Evolutionary conservation across 1,139 yeast genomes (phyloP).

Genomic region (Lodderomyces parapsilosis): DNA sequence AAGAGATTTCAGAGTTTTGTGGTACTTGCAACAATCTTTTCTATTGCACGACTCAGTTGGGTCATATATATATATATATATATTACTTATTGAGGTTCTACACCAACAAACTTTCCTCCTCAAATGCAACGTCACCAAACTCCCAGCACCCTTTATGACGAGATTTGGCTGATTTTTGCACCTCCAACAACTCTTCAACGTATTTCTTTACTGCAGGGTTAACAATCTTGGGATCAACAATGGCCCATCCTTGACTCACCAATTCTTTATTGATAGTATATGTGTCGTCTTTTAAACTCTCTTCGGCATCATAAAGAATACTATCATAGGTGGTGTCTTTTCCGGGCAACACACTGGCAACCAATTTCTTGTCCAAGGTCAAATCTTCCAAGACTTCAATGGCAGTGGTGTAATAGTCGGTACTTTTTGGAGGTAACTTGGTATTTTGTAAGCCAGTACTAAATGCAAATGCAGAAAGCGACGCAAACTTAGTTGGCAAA

Average conservation of each 20-base stretch:
- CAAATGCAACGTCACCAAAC: conserved; percentile 72
- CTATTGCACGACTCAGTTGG: no score
- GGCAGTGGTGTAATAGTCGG: conserved; percentile 61
- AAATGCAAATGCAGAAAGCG: conserved; percentile 57
- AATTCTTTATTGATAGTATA: conserved; percentile 66
- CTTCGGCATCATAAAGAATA: conserved; percentile 61
- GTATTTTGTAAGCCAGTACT: conserved; percentile 56
- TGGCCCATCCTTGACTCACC: conserved; percentile 64
- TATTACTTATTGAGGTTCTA: background rate
- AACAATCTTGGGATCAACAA: conserved; percentile 45
- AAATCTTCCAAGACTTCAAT: conserved; percentile 56
- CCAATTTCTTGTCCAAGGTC: conserved; percentile 55
- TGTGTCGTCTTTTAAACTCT: conserved; percentile 52
- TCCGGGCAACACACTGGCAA: conserved; percentile 51
- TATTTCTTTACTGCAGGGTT: conserved; percentile 36
- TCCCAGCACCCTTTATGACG: conserved; percentile 75
- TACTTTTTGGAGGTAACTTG: conserved; percentile 61
- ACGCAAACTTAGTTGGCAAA: conserved; percentile 53
- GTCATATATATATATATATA: no score
- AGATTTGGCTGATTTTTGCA: conserved; percentile 49
- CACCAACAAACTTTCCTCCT: conserved; percentile 39
- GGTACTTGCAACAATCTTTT: background rate
- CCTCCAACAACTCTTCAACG: conserved; percentile 39
- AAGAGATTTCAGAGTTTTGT: background rate
- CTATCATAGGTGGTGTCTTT: conserved; percentile 46